Percentiles rank a stretch among this genome's conserved stretches.
phyloP scores from a whole-genome alignment of 371 early-diverging fungal genomes.

The Synchytrium microbalum region DNA sequence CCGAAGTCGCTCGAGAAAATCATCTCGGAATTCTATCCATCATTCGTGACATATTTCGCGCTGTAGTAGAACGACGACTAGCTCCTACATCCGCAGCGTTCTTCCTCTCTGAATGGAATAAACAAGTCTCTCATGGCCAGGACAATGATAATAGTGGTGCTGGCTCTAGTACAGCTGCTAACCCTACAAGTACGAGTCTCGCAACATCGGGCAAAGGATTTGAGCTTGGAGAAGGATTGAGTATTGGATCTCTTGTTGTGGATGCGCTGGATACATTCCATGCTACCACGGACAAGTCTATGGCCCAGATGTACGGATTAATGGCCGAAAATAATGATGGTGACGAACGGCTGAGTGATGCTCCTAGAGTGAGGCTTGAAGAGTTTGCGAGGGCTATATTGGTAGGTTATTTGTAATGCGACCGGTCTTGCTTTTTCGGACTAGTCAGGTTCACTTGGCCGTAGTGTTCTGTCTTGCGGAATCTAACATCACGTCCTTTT shows the following conservation, averaged over 20 bases:
- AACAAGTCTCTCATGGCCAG: too few relatives aligned
- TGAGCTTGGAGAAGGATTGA: background rate
- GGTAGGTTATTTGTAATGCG: background rate
- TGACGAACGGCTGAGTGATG: background rate
- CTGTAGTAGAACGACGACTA: background rate
- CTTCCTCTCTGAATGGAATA: background rate
- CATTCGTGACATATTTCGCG: background rate
- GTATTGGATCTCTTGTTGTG: background rate
- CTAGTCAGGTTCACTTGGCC: background rate
- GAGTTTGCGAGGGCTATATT: background rate
- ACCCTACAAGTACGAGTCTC: background rate
- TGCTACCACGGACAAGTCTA: background rate
- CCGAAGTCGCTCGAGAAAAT: background rate
- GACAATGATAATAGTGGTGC: too few relatives aligned
- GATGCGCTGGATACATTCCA: background rate
- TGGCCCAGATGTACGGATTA: background rate
- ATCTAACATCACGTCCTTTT: background rate
- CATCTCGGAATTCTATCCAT: background rate
- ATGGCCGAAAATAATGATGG: background rate
- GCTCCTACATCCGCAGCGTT: background rate
- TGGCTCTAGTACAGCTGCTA: background rate
- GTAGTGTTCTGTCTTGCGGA: background rate
- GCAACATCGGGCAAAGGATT: background rate
- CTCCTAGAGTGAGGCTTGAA: background rate
- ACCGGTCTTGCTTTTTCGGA: background rate